Percentiles rank a stretch among this genome's conserved stretches.
These are phyloP conservation scores for Xylaria acuta DNA, from an alignment of 495 filamentous ascomycete species.

Conservation along the genomic window DNA sequence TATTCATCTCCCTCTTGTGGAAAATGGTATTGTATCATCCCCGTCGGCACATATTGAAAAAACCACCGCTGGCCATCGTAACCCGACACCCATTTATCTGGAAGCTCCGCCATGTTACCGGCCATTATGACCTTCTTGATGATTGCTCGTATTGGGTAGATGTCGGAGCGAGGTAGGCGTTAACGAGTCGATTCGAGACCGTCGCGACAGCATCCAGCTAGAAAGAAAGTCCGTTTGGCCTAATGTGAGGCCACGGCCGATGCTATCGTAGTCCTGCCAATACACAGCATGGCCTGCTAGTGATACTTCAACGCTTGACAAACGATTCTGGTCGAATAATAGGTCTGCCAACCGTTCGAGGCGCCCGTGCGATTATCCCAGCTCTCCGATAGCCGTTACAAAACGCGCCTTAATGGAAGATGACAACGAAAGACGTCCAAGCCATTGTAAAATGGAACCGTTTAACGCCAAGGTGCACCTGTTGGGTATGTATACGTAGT, in stretches of 20 bases:
- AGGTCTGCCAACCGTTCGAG: not conserved
- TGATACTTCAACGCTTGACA: not conserved
- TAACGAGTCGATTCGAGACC: not conserved
- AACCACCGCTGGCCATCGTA: conserved; percentile 58
- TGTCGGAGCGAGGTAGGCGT: conserved; percentile 3
- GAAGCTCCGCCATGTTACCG: conserved; percentile 34
- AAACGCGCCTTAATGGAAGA: not conserved
- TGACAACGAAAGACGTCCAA: not conserved
- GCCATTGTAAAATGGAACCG: not conserved
- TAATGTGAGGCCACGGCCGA: not conserved
- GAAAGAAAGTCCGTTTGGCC: not conserved
- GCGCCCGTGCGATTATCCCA: not conserved
- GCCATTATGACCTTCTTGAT: conserved; percentile 36
- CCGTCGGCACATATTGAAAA: conserved; percentile 54
- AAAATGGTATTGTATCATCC: conserved; percentile 54
- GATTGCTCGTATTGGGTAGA: not conserved
- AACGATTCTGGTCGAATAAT: not conserved
- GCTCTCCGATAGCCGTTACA: not conserved
- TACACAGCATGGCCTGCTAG: not conserved
- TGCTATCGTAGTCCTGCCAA: conserved; percentile 5
- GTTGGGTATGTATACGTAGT: not conserved
- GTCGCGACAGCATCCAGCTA: not conserved
- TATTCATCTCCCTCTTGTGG: conserved; percentile 58
- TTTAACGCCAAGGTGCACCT: not conserved
- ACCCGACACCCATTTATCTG: conserved; percentile 55